phyloP scores from a whole-genome alignment of 495 filamentous ascomycete genomes.

The Talaromyces adpressus region DNA sequence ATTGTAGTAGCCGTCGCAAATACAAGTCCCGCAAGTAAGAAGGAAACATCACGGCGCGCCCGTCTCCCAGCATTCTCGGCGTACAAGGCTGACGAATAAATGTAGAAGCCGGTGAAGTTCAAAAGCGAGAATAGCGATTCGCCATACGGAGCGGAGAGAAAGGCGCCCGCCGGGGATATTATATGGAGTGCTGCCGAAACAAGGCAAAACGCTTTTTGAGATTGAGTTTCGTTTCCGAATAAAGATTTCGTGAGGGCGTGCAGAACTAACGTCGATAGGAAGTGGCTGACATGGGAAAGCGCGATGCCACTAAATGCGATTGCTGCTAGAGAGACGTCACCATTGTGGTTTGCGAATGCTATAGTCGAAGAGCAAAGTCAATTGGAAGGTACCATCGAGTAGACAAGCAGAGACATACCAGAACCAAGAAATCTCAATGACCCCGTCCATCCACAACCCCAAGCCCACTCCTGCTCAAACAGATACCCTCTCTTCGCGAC shows the following conservation, averaged over 20 bases:
- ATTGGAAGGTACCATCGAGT: not conserved
- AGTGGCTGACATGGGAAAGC: conserved; percentile 65
- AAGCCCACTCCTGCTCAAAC: conserved; percentile 97
- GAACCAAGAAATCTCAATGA: conserved; percentile 37
- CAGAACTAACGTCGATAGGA: conserved; percentile 64
- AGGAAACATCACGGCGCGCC: conserved; percentile 31
- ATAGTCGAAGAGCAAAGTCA: not conserved
- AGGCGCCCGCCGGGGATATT: conserved; percentile 79
- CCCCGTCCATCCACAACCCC: conserved; percentile 61
- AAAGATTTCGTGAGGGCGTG: conserved; percentile 46
- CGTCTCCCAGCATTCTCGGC: conserved; percentile 17
- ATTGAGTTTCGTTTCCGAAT: conserved; percentile 20
- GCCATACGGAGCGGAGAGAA: conserved; percentile 80
- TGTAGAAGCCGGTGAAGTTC: conserved; percentile 63
- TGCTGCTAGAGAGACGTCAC: conserved; percentile 4
- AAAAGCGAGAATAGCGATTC: conserved; percentile 77
- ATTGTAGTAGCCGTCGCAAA: conserved; percentile 71
- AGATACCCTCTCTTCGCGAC: conserved; percentile 63
- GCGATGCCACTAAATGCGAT: conserved; percentile 49
- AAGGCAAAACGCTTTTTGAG: conserved; percentile 47
- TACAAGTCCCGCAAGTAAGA: conserved; percentile 53
- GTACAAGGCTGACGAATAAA: conserved; percentile 55
- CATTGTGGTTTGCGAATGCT: conserved; percentile 24
- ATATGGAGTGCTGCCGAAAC: conserved; percentile 68
- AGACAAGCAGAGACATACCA: conserved; percentile 29